Evolutionary conservation across 495 filamentous ascomycete genomes (phyloP), one percentile per base, ranked within the genome.

Genomic region (Parachaetomium inaequale): DNA sequence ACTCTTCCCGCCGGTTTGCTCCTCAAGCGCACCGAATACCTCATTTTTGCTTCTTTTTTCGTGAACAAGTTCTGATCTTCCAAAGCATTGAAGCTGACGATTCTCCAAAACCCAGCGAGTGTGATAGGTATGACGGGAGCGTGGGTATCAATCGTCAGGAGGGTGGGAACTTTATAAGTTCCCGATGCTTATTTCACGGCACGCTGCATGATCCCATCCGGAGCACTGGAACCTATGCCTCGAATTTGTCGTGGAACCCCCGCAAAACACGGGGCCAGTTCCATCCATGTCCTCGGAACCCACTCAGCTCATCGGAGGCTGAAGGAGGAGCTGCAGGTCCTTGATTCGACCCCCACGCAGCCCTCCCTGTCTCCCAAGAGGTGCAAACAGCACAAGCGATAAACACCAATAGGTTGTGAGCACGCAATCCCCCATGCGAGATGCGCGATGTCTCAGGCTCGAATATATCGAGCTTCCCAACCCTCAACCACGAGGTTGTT

Each of bases 141-240:
- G n/a, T n/a, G n/a, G n/a, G n/a, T n/a, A n/a, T n/a, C n/a, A n/a
- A n/a, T n/a, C n/a, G n/a, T n/a, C n/a, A 40, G 36, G 36, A 40
- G 14, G 14, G 10, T 40, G 36, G 36, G 14, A 12, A 15, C 14
- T 40, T 40, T 40, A 40, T 75, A 23, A 85, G 69, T 0, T 74
- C 36, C 36, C 36, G 17, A 40, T 17, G 36, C 36, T 40, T 40
- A 40, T 40, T 40, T 40, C 36, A 40, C 12, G 36, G 36, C n/a
- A n/a, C 12, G 14, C 42, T 23, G 29, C 29, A 53, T 53, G 29
- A 53, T 53, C n/a, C 26, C 17, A 53, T 10, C 50, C 50, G 14
- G 7, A 32, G 50, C 50, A 21, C 28, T 31, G 47, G 47, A 26
- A 29, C 47, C 12, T 4, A 7, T 15, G 17, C 11, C 46, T 28